Base-by-base conservation (phyloP, 108 stramenopile species). In the Conticribra guillardii region DNA sequence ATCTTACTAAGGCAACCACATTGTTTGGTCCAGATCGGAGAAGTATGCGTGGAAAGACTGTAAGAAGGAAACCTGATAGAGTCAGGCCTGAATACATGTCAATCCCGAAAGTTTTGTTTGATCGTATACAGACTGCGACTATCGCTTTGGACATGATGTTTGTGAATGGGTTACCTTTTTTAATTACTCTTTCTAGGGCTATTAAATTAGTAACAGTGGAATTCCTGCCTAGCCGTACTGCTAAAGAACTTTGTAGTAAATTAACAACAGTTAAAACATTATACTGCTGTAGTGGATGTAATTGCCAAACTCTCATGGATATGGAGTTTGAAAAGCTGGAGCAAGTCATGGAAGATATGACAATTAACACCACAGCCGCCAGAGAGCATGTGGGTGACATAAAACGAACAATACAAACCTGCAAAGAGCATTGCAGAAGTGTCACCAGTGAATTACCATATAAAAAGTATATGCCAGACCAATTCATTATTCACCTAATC, bases 121-220 rank as follows among this genome's bases (percentile, higher is more conserved):
- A 55, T 5, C 18, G 33, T 0, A 60, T 81, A 23, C n/a, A 56
- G 34, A 16, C 60, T 1, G 64, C 81, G 0, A 66, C 54, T 32
- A 24, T 84, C 29, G 33, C 41, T n/a, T 30, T 57, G 2, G 80
- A 84, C 34, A 49, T 46, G 23, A 62, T 84, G 48, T 51, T 72
- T 45, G 80, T 84, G 4, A 79, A 84, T 32, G 76, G 66, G 26
- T 14, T 82, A 3, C 44, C 60, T 17, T 78, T 81, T 24, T 52
- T 84, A 2, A 47, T 66, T 8, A 81, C 76, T 2, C 45, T 79
- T 7, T 73, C 67, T 11, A 54, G 52, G 5, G 66, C 63, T 23
- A 22, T 78, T 16, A 45, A 77, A 51, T 73, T 76, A 41, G 11
- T 72, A 15, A 84, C 83, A n/a, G n/a, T n/a, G n/a, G n/a, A n/a